Conservation (phyloP, 495 filamentous ascomycete genomes). For the Talaromyces stipitatus region DNA sequence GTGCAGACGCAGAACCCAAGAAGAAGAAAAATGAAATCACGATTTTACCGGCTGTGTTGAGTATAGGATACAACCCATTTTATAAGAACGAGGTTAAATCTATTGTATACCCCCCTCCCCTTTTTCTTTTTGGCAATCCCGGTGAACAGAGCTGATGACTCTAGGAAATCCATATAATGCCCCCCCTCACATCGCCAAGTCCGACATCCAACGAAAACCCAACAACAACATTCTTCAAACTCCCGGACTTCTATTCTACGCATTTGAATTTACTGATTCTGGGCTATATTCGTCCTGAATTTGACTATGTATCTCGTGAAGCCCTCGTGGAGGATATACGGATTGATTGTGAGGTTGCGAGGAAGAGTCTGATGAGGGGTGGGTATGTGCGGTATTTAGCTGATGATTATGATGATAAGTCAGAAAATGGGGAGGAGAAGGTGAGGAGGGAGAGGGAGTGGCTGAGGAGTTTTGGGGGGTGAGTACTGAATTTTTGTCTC, state of each 20-base stretch:
- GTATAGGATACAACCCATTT: constrained; percentile 92
- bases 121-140: not conserved
- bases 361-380: constrained; percentile 59
- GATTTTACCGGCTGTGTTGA: constrained; percentile 85
- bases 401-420: constrained; percentile 25
- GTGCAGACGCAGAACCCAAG: not conserved
- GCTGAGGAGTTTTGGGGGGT: constrained; percentile 28
- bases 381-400: constrained; percentile 53
- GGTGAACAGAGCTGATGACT: not conserved
- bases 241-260: constrained; percentile 75
- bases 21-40: constrained; percentile 18
- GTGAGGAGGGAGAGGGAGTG: constrained; percentile 26
- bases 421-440: constrained; percentile 9
- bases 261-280: constrained; percentile 70
- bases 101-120: constrained; percentile 39
- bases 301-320: constrained; percentile 78
- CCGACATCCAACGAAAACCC: constrained; percentile 13
- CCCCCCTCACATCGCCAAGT: constrained; percentile 44
- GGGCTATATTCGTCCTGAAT: constrained; percentile 84
- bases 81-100: constrained; percentile 79
- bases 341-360: constrained; percentile 78
- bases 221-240: constrained; percentile 28
- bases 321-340: constrained; percentile 80
- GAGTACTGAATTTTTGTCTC: not conserved
- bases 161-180: constrained; percentile 84